phyloP scores from a whole-genome alignment of 768 basidiomycete genomes.

The Agaricus blazei region DNA sequence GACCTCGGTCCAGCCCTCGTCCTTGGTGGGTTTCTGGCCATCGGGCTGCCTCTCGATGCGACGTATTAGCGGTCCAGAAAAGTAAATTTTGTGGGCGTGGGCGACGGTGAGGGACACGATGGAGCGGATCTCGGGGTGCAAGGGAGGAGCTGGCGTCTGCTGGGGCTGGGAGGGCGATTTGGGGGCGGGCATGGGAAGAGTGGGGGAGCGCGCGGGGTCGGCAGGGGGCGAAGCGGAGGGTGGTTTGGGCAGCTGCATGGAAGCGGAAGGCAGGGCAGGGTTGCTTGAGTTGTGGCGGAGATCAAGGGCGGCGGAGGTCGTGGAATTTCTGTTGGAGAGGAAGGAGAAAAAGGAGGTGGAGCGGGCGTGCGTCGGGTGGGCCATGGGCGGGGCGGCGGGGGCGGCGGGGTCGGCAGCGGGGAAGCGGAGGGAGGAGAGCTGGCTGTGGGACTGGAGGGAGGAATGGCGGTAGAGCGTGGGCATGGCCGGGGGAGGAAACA shows the following conservation, averaged over 20 bases:
- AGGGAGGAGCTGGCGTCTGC: constrained; percentile 27
- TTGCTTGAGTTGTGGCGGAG: neutral
- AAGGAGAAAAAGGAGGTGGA: constrained; percentile 68
- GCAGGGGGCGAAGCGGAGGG: constrained; percentile 12
- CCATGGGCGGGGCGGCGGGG: constrained; percentile 16
- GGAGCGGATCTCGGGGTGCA: constrained; percentile 82
- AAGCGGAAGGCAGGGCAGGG: neutral
- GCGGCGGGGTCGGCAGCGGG: constrained; percentile 16
- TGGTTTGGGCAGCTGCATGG: neutral
- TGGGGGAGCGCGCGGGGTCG: neutral
- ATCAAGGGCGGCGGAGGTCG: neutral
- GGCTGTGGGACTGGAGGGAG: constrained; percentile 5
- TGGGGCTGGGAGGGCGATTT: constrained; percentile 12
- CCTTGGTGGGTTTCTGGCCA: constrained; percentile 62
- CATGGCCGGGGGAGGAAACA: constrained; percentile 24
- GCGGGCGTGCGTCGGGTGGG: constrained; percentile 37
- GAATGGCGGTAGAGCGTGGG: constrained; percentile 17
- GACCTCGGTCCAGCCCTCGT: constrained; percentile 78
- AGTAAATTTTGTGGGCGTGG: constrained; percentile 83
- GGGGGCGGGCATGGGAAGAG: constrained; percentile 8
- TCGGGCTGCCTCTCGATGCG: constrained; percentile 74
- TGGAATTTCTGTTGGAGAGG: constrained; percentile 29
- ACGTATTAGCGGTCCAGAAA: constrained; percentile 78
- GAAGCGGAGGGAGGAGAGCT: constrained; percentile 13
- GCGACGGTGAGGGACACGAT: constrained; percentile 69